A percentile compares a stretch with the other conserved stretches of the same genome.
Conservation (phyloP, 192 early-diverging fungal genomes). For the Coemansia sp. region DNA sequence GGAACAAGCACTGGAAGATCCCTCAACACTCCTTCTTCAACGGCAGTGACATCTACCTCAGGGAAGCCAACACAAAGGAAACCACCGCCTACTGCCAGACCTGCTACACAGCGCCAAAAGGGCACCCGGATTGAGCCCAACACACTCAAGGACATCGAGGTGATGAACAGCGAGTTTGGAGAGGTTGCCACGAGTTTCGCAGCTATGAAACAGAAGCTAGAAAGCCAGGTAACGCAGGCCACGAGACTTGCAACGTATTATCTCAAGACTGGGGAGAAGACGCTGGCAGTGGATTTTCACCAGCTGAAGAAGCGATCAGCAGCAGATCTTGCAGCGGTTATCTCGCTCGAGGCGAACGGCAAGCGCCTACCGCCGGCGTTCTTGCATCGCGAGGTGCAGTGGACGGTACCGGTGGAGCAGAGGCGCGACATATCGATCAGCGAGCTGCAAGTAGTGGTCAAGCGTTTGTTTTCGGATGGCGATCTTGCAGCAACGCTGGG, state of each 20-base stretch:
- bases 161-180: neutral
- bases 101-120: neutral
- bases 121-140: neutral
- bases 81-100: neutral
- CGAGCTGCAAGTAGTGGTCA: conserved; percentile 37
- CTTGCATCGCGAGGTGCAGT: conserved; percentile 33
- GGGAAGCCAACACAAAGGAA: neutral
- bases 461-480: conserved; percentile 40
- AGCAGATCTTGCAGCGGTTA: conserved; percentile 28
- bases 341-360: conserved; percentile 30
- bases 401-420: conserved; percentile 41
- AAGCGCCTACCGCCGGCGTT: conserved; percentile 29
- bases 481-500: conserved; percentile 44
- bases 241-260: conserved; percentile 34
- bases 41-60: neutral
- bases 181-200: conserved; percentile 23
- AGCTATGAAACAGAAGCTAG: conserved; percentile 25
- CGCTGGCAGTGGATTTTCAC: conserved; percentile 43
- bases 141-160: conserved; percentile 4
- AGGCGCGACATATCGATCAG: conserved; percentile 41
- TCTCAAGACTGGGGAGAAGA: conserved; percentile 35
- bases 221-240: conserved; percentile 23
- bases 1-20: conserved; percentile 3
- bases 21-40: neutral
- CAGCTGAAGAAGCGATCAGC: conserved; percentile 38